Percentiles rank a stretch among this genome's conserved stretches.
These are phyloP conservation scores for Kwoniella botswanensis DNA, from an alignment of 768 basidiomycete genomes.

Conservation along the genomic window DNA sequence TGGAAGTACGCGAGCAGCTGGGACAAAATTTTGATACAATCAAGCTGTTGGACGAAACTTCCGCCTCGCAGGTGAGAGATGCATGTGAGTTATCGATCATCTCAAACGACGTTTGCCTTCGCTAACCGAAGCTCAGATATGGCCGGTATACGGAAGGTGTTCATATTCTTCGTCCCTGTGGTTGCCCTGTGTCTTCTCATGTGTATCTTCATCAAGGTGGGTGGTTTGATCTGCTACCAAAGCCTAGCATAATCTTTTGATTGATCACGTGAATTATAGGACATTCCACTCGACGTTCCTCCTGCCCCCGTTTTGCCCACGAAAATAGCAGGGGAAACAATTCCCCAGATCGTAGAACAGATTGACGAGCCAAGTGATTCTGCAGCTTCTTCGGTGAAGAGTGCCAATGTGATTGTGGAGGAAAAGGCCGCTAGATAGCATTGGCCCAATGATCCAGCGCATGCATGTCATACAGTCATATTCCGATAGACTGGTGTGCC, in stretches of 20 bases:
- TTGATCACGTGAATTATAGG: background rate
- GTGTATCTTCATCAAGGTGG: conserved; percentile 37
- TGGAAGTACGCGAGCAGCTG: background rate
- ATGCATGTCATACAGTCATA: background rate
- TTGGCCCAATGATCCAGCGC: background rate
- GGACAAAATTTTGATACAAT: conserved; percentile 2
- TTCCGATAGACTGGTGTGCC: background rate
- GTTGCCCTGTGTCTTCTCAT: conserved; percentile 39
- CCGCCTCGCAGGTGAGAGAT: conserved; percentile 4
- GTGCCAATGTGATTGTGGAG: background rate
- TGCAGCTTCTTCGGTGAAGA: background rate
- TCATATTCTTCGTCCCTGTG: conserved; percentile 48
- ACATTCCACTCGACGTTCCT: conserved; percentile 2
- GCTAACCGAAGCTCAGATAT: conserved; percentile 31
- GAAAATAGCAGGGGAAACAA: background rate
- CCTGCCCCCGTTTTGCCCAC: background rate
- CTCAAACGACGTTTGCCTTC: too few relatives aligned
- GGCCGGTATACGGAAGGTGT: conserved; percentile 39
- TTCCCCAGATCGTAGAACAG: background rate
- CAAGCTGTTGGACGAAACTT: background rate
- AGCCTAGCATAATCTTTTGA: background rate
- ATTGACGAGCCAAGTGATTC: background rate
- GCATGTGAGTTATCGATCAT: conserved; percentile 13
- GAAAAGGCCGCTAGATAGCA: background rate
- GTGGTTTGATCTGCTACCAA: background rate